Conservation (phyloP, 768 basidiomycete genomes). For the Cytidiella melzeri region DNA sequence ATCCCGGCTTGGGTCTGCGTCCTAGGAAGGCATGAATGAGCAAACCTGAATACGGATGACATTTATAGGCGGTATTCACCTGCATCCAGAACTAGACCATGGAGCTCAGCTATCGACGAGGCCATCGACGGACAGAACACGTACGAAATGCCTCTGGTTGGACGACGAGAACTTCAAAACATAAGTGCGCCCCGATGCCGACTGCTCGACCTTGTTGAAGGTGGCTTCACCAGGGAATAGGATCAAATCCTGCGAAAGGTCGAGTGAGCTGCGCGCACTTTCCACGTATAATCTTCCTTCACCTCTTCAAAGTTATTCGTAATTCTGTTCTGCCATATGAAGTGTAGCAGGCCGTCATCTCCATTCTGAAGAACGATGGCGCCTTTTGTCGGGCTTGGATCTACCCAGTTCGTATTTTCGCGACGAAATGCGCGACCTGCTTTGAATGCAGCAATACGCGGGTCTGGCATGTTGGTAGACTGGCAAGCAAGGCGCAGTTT, state of each 20-base stretch:
- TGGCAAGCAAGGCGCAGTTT: background rate
- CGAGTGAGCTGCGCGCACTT: constrained; percentile 1
- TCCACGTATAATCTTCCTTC: constrained; percentile 9
- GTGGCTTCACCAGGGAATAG: constrained; percentile 82
- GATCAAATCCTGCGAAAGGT: constrained; percentile 63
- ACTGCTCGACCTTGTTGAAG: constrained; percentile 69
- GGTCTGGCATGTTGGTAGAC: constrained; percentile 13
- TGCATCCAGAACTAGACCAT: constrained; percentile 77
- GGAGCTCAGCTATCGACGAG: background rate
- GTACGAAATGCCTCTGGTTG: constrained; percentile 83
- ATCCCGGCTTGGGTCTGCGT: constrained; percentile 60
- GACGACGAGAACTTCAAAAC: constrained; percentile 92
- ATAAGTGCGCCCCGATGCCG: constrained; percentile 63
- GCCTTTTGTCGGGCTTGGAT: constrained; percentile 64
- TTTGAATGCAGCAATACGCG: constrained; percentile 42
- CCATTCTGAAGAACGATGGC: constrained; percentile 61
- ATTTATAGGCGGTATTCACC: constrained; percentile 34
- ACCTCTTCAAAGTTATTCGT: constrained; percentile 62
- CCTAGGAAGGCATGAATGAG: constrained; percentile 32
- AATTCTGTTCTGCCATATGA: constrained; percentile 72
- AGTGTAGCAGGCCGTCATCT: constrained; percentile 68
- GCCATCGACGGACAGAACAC: constrained; percentile 27
- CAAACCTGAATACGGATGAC: background rate
- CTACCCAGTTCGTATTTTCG: constrained; percentile 60
- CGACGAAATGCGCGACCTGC: constrained; percentile 75